Evolutionary conservation across 768 basidiomycete genomes (phyloP).

Genomic region (Trametes maxima): DNA sequence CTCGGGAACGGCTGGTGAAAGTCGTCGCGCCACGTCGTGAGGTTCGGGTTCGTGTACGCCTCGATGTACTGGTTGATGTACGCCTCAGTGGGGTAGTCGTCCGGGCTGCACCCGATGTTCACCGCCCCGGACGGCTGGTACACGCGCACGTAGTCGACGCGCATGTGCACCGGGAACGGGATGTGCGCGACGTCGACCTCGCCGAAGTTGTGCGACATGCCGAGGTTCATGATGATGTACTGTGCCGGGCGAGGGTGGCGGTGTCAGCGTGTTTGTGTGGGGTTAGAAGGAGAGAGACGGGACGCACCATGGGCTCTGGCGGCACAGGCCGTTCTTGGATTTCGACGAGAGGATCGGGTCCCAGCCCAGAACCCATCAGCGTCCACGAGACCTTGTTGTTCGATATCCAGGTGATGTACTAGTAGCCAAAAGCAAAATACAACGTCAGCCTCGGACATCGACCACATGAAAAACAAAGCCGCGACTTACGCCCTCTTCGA

Average conservation of each 20-base stretch:
- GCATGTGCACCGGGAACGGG: conserved; percentile 72
- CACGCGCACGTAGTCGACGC: conserved; percentile 86
- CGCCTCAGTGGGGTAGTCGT: conserved; percentile 71
- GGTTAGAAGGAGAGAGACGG: no score
- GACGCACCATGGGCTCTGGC: conserved; percentile 81
- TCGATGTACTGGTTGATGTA: conserved; percentile 78
- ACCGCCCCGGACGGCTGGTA: conserved; percentile 73
- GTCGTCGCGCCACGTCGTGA: conserved; percentile 74
- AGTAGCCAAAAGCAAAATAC: conserved; percentile 31
- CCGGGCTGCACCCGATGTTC: conserved; percentile 87
- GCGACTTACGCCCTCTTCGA: conserved; percentile 58
- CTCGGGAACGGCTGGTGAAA: conserved; percentile 71
- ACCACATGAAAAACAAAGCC: neutral
- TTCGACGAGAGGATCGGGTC: conserved; percentile 56
- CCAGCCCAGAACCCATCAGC: conserved; percentile 67
- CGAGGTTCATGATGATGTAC: conserved; percentile 87
- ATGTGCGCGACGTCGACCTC: conserved; percentile 70
- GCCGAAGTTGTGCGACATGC: conserved; percentile 83
- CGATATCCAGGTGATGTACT: conserved; percentile 89
- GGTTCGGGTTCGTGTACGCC: conserved; percentile 82
- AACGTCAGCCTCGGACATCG: conserved; percentile 3
- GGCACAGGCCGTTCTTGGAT: conserved; percentile 72
- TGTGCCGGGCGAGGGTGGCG: conserved; percentile 35
- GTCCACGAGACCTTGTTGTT: conserved; percentile 75
- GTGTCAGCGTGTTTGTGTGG: neutral